Conservation (phyloP, 2,329 filamentous ascomycete genomes). For the Pseudogymnoascus pannorum region DNA sequence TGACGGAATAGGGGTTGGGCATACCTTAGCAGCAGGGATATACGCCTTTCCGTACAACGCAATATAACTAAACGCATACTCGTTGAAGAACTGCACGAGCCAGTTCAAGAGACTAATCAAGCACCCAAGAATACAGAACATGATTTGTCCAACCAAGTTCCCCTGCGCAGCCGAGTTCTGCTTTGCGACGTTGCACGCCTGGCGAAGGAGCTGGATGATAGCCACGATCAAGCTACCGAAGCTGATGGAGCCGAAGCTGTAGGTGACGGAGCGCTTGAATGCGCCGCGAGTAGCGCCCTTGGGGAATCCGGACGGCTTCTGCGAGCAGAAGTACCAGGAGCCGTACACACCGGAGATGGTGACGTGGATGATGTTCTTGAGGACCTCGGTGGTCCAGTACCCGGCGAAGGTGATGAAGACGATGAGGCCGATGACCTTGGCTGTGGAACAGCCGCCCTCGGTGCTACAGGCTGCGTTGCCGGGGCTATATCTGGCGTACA, state of each 20-base stretch:
- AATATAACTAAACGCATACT: constrained; percentile 89
- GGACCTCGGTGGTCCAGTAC: constrained; percentile 90
- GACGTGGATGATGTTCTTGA: constrained; percentile 89
- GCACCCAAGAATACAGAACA: constrained; percentile 71
- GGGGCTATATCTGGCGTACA: constrained; percentile 80
- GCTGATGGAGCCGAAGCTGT: constrained; percentile 86
- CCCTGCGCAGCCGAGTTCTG: constrained; percentile 57
- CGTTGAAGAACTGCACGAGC: constrained; percentile 82
- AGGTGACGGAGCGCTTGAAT: constrained; percentile 72
- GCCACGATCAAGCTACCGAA: constrained; percentile 81
- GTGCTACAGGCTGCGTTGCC: constrained; percentile 39
- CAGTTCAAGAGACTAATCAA: constrained; percentile 73
- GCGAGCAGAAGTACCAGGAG: constrained; percentile 79
- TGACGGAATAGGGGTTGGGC: too few relatives aligned
- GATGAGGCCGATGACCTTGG: constrained; percentile 74
- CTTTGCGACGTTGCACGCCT: constrained; percentile 72
- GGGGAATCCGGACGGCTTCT: constrained; percentile 58
- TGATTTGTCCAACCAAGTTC: constrained; percentile 57
- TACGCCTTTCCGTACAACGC: constrained; percentile 88
- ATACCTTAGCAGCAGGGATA: constrained; percentile 73
- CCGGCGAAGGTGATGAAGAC: constrained; percentile 85
- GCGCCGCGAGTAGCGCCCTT: constrained; percentile 76
- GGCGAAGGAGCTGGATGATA: constrained; percentile 76
- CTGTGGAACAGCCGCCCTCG: constrained; percentile 55
- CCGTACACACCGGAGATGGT: constrained; percentile 85